Percentiles rank a stretch among this genome's conserved stretches.
These are phyloP conservation scores for Cercospora janseana DNA, from an alignment of 2,329 filamentous ascomycete species.

Conservation along the genomic window DNA sequence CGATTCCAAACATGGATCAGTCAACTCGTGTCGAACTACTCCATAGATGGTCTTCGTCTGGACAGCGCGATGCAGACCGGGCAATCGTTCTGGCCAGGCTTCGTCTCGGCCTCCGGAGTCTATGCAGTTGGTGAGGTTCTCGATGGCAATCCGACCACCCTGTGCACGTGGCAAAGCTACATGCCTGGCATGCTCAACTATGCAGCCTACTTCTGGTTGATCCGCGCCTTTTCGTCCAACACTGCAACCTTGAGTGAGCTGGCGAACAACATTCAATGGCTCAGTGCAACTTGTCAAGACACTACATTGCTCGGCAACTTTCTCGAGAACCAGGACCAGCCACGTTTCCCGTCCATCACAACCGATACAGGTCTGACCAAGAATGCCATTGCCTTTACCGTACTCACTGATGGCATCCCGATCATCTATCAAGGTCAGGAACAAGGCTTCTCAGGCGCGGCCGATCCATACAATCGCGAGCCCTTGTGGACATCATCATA, in stretches of 20 bases:
- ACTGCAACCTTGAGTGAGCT: conserved; percentile 40
- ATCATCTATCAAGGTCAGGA: conserved; percentile 65
- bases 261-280: conserved; percentile 31
- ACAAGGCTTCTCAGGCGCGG: conserved; percentile 50
- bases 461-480: conserved; percentile 40
- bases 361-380: conserved; percentile 55
- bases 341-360: conserved; percentile 46
- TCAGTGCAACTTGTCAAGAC: conserved; percentile 38
- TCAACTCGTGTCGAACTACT: conserved; percentile 58
- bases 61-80: conserved; percentile 42
- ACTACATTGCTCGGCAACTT: conserved; percentile 40
- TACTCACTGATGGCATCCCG: conserved; percentile 60
- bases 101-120: conserved; percentile 33
- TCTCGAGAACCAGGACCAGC: conserved; percentile 39
- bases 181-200: conserved; percentile 48
- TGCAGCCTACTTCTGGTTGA: conserved; percentile 41
- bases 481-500: conserved; percentile 42
- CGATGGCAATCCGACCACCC: conserved; percentile 37
- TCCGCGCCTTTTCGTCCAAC: conserved; percentile 37
- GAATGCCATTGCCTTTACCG: conserved; percentile 59
- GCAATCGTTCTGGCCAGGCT: conserved; percentile 40
- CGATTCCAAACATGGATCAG: conserved; percentile 58
- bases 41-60: conserved; percentile 49
- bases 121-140: conserved; percentile 49
- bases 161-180: conserved; percentile 44